phyloP scores from a whole-genome alignment of 1,284 basidiomycete species.

The Austroboletus niveus region DNA sequence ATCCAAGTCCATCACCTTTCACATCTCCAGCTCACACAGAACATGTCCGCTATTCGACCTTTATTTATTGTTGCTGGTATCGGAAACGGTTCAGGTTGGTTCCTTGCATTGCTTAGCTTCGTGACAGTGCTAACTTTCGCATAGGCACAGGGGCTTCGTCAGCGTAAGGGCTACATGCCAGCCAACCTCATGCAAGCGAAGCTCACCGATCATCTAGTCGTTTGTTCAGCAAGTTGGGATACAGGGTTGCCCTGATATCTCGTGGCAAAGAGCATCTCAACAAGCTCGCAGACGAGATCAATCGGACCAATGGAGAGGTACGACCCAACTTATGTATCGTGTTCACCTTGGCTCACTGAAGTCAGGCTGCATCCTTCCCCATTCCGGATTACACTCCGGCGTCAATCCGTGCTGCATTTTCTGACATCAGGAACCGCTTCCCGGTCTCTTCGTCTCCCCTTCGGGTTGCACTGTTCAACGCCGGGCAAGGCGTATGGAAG shows the following conservation, averaged over 20 bases:
- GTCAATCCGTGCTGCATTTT: constrained; percentile 54
- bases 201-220: constrained; percentile 40
- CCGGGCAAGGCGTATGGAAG: constrained; percentile 57
- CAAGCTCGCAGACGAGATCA: constrained; percentile 56
- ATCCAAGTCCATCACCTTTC: too few species aligned
- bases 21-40: background rate
- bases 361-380: constrained; percentile 61
- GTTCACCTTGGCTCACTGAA: background rate
- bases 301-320: constrained; percentile 57
- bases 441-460: constrained; percentile 45
- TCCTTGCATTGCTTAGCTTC: background rate
- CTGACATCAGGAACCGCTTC: constrained; percentile 52
- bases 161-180: constrained; percentile 45
- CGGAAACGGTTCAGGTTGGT: constrained; percentile 43
- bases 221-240: constrained; percentile 62
- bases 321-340: background rate
- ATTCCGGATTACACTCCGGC: constrained; percentile 53
- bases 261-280: constrained; percentile 54
- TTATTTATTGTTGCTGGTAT: constrained; percentile 55
- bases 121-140: background rate
- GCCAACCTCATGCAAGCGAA: background rate
- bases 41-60: constrained; percentile 40
- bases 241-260: constrained; percentile 67
- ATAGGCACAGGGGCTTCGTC: constrained; percentile 60
- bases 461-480: constrained; percentile 69